A percentile compares a stretch with the other conserved stretches of the same genome.
Evolutionary conservation across 192 early-diverging fungal genomes (phyloP).

Genomic region (Coemansia sp.): DNA sequence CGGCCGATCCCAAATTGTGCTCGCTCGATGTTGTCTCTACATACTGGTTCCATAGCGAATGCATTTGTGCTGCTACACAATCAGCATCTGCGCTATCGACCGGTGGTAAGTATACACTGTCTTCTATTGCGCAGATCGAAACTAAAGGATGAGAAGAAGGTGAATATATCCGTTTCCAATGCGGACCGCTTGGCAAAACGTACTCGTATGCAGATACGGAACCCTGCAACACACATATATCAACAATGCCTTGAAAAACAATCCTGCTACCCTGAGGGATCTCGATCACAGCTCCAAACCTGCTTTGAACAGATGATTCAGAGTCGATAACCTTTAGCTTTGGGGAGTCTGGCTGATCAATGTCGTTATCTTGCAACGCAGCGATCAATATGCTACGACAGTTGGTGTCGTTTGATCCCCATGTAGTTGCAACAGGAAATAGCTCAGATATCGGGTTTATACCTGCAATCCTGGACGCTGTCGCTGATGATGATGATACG

Average conservation of each 20-base stretch:
- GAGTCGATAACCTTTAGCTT: slow-evolving; percentile 8
- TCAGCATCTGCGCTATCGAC: not conserved
- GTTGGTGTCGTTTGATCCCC: not conserved
- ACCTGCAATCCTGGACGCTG: not conserved
- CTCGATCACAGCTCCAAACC: slow-evolving; percentile 26
- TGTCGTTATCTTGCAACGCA: not conserved
- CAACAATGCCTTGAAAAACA: slow-evolving; percentile 43
- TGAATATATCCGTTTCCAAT: slow-evolving; percentile 51
- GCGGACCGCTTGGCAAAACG: not conserved
- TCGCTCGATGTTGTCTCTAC: not conserved
- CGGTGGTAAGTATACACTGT: too few relatives aligned
- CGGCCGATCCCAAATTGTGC: not conserved
- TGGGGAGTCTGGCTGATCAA: not conserved
- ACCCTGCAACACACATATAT: slow-evolving; percentile 40
- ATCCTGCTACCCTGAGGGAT: slow-evolving; percentile 19
- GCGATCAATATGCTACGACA: slow-evolving; percentile 1
- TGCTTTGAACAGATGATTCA: slow-evolving; percentile 1
- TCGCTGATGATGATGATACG: not conserved
- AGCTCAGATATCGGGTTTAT: not conserved
- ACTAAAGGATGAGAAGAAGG: slow-evolving; percentile 49
- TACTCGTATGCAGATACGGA: slow-evolving; percentile 33
- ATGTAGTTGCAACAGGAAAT: slow-evolving; percentile 6
- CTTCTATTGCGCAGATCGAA: slow-evolving; percentile 3
- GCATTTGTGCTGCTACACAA: slow-evolving; percentile 2
- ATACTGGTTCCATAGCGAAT: slow-evolving; percentile 17